Evolutionary conservation across 495 filamentous ascomycete species (phyloP).

Genomic region (Hypomontagnella monticulosa): DNA sequence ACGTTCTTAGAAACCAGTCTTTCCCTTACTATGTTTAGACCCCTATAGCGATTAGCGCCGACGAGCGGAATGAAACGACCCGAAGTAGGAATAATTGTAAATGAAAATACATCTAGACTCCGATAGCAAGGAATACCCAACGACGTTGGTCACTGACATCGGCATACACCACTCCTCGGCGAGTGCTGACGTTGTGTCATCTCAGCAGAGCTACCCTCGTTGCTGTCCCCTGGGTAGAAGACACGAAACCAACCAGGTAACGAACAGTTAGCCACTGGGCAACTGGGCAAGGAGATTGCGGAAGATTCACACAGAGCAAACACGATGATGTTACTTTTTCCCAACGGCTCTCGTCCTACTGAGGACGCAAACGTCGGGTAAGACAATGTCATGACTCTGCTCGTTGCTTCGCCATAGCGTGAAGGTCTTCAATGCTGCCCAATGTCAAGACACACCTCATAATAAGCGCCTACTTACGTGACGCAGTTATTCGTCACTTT

Average conservation of each 20-base stretch:
- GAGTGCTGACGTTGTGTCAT: not conserved
- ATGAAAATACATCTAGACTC: not conserved
- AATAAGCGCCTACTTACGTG: conserved; percentile 27
- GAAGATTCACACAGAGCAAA: conserved; percentile 32
- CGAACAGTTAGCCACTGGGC: conserved; percentile 8
- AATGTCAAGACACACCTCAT: conserved; percentile 31
- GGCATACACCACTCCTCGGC: not conserved
- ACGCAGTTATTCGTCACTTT: conserved; percentile 41
- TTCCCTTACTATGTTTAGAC: not conserved
- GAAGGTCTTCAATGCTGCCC: conserved; percentile 24
- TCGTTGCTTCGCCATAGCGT: conserved; percentile 5
- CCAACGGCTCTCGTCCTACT: conserved; percentile 44
- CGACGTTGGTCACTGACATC: not conserved
- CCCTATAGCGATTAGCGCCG: not conserved
- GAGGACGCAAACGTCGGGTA: conserved; percentile 39
- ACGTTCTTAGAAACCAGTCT: not conserved
- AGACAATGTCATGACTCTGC: conserved; percentile 40
- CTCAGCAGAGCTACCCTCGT: not conserved
- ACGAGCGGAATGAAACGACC: too few relatives aligned
- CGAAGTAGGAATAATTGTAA: not conserved
- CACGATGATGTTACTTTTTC: conserved; percentile 35
- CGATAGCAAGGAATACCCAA: not conserved
- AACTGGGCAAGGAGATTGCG: conserved; percentile 1
- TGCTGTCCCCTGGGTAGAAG: not conserved
- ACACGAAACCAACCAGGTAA: conserved; percentile 26